phyloP scores from a whole-genome alignment of 1,284 basidiomycete species.

The Sphagnurus paluster region DNA sequence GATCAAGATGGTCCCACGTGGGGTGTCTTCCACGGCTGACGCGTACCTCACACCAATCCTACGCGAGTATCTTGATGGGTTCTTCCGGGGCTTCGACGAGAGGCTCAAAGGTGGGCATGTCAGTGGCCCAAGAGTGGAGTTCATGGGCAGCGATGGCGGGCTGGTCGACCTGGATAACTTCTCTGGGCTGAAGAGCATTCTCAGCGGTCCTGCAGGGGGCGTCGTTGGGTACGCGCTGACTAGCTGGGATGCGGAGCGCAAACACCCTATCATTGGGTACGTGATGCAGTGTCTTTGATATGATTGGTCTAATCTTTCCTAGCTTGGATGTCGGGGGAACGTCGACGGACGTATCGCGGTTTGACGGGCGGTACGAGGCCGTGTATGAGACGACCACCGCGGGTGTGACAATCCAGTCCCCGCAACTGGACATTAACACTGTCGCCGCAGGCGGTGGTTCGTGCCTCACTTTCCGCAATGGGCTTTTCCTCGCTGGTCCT shows the following conservation, averaged over 20 bases:
- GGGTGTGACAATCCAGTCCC: constrained; percentile 85
- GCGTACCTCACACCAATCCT: constrained; percentile 96
- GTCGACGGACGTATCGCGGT: constrained; percentile 88
- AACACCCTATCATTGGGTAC: constrained; percentile 74
- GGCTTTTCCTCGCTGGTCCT: constrained; percentile 81
- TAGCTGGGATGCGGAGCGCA: constrained; percentile 71
- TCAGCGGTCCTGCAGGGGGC: constrained; percentile 87
- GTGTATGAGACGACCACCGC: constrained; percentile 93
- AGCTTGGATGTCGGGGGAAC: constrained; percentile 86
- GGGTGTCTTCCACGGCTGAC: constrained; percentile 91
- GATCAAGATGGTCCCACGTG: constrained; percentile 95
- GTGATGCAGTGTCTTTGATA: constrained; percentile 17
- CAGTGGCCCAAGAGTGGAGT: constrained; percentile 66
- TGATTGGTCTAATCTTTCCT: constrained; percentile 4
- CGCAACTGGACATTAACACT: constrained; percentile 88
- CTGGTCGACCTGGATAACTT: constrained; percentile 86
- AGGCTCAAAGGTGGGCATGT: constrained; percentile 54
- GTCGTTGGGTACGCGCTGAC: constrained; percentile 88
- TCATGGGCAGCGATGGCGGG: constrained; percentile 89
- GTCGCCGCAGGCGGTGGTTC: constrained; percentile 89
- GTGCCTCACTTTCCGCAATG: constrained; percentile 78
- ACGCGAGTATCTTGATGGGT: constrained; percentile 85
- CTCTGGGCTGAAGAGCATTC: constrained; percentile 84
- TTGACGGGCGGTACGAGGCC: constrained; percentile 82
- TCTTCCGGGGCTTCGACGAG: constrained; percentile 86